Base-by-base conservation (phyloP, 768 basidiomycete species). In the Hebeloma cylindrosporum region DNA sequence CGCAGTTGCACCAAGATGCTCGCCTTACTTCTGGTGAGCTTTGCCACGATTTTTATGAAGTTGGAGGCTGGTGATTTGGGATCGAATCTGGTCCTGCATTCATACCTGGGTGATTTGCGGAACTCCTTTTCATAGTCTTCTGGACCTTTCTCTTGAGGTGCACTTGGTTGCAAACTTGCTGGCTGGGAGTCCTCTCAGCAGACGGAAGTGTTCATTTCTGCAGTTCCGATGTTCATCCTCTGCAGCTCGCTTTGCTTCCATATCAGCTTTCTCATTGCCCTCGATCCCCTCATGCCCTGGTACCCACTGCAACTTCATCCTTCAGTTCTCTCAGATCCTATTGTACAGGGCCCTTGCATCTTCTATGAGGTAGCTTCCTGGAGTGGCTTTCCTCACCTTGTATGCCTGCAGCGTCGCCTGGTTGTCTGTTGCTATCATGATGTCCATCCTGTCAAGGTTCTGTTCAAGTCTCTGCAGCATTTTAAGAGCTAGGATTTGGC, bases 1-100 rank as follows among this genome's bases (percentile, higher is more conserved):
- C 60, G 29, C 9, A 72, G 53, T 42, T 69, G 69, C 0, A 55
- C 46, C 0, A 70, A 36, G 1, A 68, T 22, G 23, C 58, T 54
- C 2, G 56, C 45, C 3, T 60, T 41, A 18, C 47, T 42, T 20
- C 53, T 33, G 0, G 37, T 38, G 2, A 64, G 28, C 1, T 25
- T 14, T 7, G 36, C 20, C 6, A 40, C 43, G 0, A 48, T 22
- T 34, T 48, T 55, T 2, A 36, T 37, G 51, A 52, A 54, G 29
- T 37, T 53, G 0, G 40, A 31, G 11, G 53, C 54, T 7, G 57
- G 55, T 20, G 48, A 10, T 1, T 26, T 43, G 1, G 42, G 14
- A 29, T 63, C 58, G 9, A 50, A 29, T 1, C 20, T 10, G 2
- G 18, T 22, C 7, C 56, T 39, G 18, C 16, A 40, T 20, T 32